phyloP scores from a whole-genome alignment of 257 asterid genomes.

The Prunella vulgaris region DNA sequence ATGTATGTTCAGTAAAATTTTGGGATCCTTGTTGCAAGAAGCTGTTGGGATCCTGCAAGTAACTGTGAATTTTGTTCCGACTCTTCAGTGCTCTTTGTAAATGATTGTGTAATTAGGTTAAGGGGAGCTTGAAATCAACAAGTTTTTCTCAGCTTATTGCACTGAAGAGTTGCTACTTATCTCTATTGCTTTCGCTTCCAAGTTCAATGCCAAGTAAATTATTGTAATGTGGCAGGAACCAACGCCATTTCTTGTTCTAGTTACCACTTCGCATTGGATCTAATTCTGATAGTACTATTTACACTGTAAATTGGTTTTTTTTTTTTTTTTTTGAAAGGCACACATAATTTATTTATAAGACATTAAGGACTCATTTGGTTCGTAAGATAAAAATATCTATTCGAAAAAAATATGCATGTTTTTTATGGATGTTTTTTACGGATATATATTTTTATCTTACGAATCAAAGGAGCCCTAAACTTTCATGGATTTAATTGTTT shows the following conservation, averaged over 20 bases:
- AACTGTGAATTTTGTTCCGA: conserved; percentile 1
- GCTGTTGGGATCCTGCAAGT: background rate
- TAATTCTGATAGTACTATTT: too few relatives aligned
- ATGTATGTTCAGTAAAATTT: conserved; percentile 19
- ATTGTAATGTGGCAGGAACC: background rate
- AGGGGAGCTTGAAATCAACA: background rate
- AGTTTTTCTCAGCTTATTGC: background rate
- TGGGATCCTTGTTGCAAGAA: conserved; percentile 12
- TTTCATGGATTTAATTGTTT: too few relatives aligned
- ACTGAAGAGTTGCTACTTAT: background rate
- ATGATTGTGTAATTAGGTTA: conserved; percentile 8
- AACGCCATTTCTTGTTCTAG: background rate
- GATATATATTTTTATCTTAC: too few relatives aligned
- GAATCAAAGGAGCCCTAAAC: too few relatives aligned
- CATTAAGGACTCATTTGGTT: too few relatives aligned
- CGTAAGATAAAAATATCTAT: too few relatives aligned
- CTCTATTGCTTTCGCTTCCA: background rate
- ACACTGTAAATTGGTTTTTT: too few relatives aligned
- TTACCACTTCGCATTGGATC: background rate
- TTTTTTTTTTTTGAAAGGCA: too few relatives aligned
- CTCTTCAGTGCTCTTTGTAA: conserved; percentile 11
- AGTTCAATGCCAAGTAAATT: background rate
- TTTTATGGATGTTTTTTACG: too few relatives aligned
- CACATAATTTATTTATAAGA: too few relatives aligned
- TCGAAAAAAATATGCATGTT: too few relatives aligned